Conservation (phyloP, 306 rosid species). For the Cercis canadensis region DNA sequence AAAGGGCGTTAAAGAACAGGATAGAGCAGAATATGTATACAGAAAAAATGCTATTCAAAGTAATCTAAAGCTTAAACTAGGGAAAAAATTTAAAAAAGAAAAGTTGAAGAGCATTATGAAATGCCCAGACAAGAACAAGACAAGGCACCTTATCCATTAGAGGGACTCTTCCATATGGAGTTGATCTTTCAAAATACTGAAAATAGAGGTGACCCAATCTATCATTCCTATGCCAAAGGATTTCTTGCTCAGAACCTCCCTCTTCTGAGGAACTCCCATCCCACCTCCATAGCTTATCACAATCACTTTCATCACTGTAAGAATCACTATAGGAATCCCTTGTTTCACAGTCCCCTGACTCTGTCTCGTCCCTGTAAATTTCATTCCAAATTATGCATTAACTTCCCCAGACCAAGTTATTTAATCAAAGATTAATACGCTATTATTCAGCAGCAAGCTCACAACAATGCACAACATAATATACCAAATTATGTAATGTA, state of each 20-base stretch:
- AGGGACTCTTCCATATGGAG: constrained; percentile 97
- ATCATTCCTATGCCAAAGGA: constrained; percentile 55
- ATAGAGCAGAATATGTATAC: constrained; percentile 10
- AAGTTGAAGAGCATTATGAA: constrained; percentile 22
- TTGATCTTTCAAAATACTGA: constrained; percentile 88
- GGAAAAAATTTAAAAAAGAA: not conserved
- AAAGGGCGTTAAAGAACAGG: not conserved
- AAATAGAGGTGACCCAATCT: constrained; percentile 79
- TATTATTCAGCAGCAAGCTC: not conserved
- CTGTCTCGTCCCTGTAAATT: constrained; percentile 72
- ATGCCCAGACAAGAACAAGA: not conserved
- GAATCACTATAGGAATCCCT: constrained; percentile 84
- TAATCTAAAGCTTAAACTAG: not conserved
- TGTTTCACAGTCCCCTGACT: constrained; percentile 76
- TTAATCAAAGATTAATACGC: not conserved
- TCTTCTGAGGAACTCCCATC: constrained; percentile 89
- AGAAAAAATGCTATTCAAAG: constrained; percentile 21
- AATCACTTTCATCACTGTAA: constrained; percentile 79
- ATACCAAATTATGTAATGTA: not conserved
- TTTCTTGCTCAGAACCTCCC: constrained; percentile 79
- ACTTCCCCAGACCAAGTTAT: not conserved
- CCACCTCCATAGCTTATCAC: constrained; percentile 84
- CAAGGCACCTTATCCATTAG: constrained; percentile 83
- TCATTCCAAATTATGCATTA: constrained; percentile 18
- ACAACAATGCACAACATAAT: not conserved